Conservation (phyloP, 495 filamentous ascomycete genomes). For the Aspergillus campestris region DNA sequence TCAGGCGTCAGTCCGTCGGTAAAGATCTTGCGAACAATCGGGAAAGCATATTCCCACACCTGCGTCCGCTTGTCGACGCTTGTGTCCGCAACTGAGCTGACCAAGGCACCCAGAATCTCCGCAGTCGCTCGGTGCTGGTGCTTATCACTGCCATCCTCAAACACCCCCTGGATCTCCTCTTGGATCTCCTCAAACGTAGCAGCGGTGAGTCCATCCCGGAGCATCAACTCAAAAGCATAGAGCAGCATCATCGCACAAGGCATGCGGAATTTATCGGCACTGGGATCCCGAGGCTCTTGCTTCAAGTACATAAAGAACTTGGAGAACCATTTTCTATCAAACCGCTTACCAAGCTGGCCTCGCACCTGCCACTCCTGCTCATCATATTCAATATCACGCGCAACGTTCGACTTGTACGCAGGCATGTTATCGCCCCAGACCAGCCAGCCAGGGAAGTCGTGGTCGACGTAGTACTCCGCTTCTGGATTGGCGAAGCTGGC, state of each 20-base stretch:
- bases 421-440: slow-evolving; percentile 84
- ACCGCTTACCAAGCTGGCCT: slow-evolving; percentile 68
- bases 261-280: slow-evolving; percentile 81
- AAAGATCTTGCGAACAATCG: slow-evolving; percentile 78
- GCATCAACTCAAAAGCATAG: slow-evolving; percentile 80
- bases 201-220: slow-evolving; percentile 56
- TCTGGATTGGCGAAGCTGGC: slow-evolving; percentile 69
- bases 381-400: slow-evolving; percentile 69
- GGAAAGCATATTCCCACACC: slow-evolving; percentile 85
- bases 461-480: slow-evolving; percentile 81
- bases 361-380: slow-evolving; percentile 67
- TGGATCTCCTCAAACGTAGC: slow-evolving; percentile 85
- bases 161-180: slow-evolving; percentile 62
- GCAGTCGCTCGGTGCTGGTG: slow-evolving; percentile 95
- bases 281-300: slow-evolving; percentile 84
- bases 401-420: slow-evolving; percentile 62
- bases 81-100: slow-evolving; percentile 65
- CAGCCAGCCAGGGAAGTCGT: slow-evolving; percentile 93
- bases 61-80: slow-evolving; percentile 56
- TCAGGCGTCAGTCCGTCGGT: slow-evolving; percentile 87
- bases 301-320: slow-evolving; percentile 89
- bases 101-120: slow-evolving; percentile 82
- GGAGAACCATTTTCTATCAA: slow-evolving; percentile 79
- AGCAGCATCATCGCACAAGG: slow-evolving; percentile 76
- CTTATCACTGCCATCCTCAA: slow-evolving; percentile 90